A percentile compares a stretch with the other conserved stretches of the same genome.
Evolutionary conservation across 2,329 filamentous ascomycete species (phyloP).

Genomic region (Tolypocladium album): DNA sequence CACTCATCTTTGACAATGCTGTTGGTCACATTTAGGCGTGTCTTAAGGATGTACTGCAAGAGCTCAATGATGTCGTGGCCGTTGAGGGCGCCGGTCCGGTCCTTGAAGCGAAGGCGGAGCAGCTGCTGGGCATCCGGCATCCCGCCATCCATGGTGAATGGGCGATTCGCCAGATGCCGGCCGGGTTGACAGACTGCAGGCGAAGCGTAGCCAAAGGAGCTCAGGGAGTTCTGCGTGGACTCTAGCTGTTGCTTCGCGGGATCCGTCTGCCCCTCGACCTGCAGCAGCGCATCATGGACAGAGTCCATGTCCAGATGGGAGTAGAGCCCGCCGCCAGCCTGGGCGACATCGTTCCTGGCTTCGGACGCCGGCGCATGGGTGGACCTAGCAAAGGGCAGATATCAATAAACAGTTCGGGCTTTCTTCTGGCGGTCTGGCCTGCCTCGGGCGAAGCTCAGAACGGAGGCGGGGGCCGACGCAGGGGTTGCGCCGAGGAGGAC

Average conservation of each 20-base stretch:
- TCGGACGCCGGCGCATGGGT: slow-evolving; percentile 6
- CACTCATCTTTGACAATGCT: slow-evolving; percentile 19
- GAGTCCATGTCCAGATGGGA: slow-evolving; percentile 24
- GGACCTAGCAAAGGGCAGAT: background rate
- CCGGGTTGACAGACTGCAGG: background rate
- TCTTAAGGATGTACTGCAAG: slow-evolving; percentile 17
- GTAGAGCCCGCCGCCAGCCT: slow-evolving; percentile 15
- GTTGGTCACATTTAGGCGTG: slow-evolving; percentile 17
- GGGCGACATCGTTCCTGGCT: slow-evolving; percentile 6
- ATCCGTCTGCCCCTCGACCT: slow-evolving; percentile 14
- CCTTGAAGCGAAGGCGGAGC: slow-evolving; percentile 13
- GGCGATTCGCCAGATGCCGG: background rate
- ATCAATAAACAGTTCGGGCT: background rate
- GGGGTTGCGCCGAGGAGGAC: background rate
- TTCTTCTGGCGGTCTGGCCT: background rate
- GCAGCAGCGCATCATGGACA: slow-evolving; percentile 22
- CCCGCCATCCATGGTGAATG: slow-evolving; percentile 5
- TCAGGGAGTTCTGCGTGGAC: background rate
- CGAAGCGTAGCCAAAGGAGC: background rate
- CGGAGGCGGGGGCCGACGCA: background rate
- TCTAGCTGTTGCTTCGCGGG: background rate
- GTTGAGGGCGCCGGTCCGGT: slow-evolving; percentile 12
- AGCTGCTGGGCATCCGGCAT: slow-evolving; percentile 7
- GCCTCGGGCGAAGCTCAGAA: background rate
- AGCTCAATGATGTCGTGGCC: slow-evolving; percentile 17